These are phyloP conservation scores for Rhynchosporium graminicola DNA, from an alignment of 2,329 filamentous ascomycete species.

Conservation along the genomic window DNA sequence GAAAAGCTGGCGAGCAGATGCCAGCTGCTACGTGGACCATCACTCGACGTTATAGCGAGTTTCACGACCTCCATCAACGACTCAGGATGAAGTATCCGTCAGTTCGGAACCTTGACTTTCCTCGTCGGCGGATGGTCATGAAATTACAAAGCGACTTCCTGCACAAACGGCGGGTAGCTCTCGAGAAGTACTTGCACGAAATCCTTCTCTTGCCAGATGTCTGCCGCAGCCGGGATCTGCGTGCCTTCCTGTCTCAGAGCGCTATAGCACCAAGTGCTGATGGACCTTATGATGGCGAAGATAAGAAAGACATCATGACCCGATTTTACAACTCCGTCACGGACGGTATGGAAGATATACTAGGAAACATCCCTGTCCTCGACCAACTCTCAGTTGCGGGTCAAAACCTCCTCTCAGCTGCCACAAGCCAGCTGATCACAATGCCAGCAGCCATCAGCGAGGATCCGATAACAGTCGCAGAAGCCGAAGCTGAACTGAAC, in stretches of 20 bases:
- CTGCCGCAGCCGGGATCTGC: conserved; percentile 87
- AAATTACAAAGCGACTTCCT: conserved; percentile 96
- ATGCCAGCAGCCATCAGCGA: conserved; percentile 55
- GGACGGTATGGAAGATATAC: conserved; percentile 96
- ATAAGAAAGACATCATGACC: conserved; percentile 85
- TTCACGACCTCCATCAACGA: conserved; percentile 91
- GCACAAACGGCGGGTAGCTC: conserved; percentile 78
- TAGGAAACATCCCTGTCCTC: conserved; percentile 92
- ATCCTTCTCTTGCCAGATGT: conserved; percentile 87
- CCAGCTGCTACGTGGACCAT: conserved; percentile 93
- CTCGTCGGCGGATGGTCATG: conserved; percentile 87
- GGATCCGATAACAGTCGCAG: conserved; percentile 57
- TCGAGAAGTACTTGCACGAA: conserved; percentile 83
- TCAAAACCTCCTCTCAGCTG: conserved; percentile 84
- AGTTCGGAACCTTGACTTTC: conserved; percentile 88
- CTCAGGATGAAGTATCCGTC: conserved; percentile 83
- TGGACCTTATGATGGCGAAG: conserved; percentile 55
- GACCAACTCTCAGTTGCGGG: conserved; percentile 92
- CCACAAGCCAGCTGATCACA: conserved; percentile 62
- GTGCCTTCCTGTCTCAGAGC: conserved; percentile 89
- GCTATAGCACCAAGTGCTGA: conserved; percentile 67
- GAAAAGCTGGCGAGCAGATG: conserved; percentile 92
- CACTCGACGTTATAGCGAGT: conserved; percentile 93
- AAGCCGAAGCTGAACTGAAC: conserved; percentile 91
- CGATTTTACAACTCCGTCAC: conserved; percentile 95